phyloP scores from a whole-genome alignment of 441 rosid species.

The Iberis amara region DNA sequence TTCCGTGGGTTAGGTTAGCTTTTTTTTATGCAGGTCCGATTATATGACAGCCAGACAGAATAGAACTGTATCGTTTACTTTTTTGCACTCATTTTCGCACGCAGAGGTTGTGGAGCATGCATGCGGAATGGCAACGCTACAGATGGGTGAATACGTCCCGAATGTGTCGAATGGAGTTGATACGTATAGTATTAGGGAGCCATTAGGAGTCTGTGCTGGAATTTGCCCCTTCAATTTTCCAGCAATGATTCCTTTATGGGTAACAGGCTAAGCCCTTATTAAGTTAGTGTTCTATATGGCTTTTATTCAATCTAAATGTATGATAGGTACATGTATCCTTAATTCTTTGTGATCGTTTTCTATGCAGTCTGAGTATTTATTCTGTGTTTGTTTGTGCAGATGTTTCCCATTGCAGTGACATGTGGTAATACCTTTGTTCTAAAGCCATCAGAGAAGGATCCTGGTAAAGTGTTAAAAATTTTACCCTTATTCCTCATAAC shows the following conservation, averaged over 20 bases:
- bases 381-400: conserved; percentile 42
- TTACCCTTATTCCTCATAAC: background rate
- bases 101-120: conserved; percentile 94
- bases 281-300: background rate
- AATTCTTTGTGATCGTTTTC: background rate
- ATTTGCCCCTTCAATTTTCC: conserved; percentile 96
- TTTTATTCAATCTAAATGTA: too few relatives aligned
- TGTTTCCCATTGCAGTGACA: conserved; percentile 89
- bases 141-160: conserved; percentile 89
- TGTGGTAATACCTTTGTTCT: conserved; percentile 88
- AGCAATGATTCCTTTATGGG: conserved; percentile 98
- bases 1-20: conserved; percentile 80
- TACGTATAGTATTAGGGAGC: conserved; percentile 81
- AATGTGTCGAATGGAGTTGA: conserved; percentile 90
- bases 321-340: too few relatives aligned
- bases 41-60: conserved; percentile 9
- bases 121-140: conserved; percentile 88
- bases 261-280: conserved; percentile 28
- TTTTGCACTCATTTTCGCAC: conserved; percentile 5
- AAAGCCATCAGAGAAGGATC: conserved; percentile 96
- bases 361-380: background rate
- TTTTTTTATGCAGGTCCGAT: background rate
- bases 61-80: background rate
- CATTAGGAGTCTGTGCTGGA: conserved; percentile 93
- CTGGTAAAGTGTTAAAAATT: conserved; percentile 41